phyloP scores from a whole-genome alignment of 2,329 filamentous ascomycete genomes.

The Beauveria brongniartii region DNA sequence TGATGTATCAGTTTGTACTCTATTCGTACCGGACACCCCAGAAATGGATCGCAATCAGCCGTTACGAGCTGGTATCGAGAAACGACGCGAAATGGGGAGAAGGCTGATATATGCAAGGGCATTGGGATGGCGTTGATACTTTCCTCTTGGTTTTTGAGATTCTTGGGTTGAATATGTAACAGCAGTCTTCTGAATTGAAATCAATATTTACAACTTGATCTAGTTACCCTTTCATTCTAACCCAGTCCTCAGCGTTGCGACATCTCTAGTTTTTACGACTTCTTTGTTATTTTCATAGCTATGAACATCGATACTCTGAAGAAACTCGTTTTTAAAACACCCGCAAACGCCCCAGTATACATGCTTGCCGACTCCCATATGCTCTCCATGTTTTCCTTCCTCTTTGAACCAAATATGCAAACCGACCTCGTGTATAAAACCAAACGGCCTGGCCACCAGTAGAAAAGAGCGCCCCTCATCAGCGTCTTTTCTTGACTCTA shows the following conservation, averaged over 20 bases:
- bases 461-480: background rate
- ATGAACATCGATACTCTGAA: slow-evolving; percentile 3
- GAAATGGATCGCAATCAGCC: no score
- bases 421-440: background rate
- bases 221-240: background rate
- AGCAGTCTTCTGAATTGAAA: background rate
- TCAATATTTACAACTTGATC: background rate
- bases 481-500: slow-evolving; percentile 29
- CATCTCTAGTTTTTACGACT: background rate
- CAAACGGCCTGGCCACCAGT: background rate
- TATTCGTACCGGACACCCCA: background rate
- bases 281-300: background rate
- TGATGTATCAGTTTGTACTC: background rate
- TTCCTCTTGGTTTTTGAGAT: background rate
- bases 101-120: background rate
- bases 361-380: slow-evolving; percentile 9
- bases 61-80: background rate
- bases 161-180: background rate
- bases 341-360: slow-evolving; percentile 8
- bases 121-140: slow-evolving; percentile 8
- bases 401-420: background rate
- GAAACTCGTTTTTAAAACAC: background rate
- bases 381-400: background rate
- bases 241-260: background rate
- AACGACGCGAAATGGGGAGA: background rate